Evolutionary conservation across 1,284 basidiomycete genomes (phyloP), one percentile per base, ranked within the genome.

Genomic region (Irpex sp.): DNA sequence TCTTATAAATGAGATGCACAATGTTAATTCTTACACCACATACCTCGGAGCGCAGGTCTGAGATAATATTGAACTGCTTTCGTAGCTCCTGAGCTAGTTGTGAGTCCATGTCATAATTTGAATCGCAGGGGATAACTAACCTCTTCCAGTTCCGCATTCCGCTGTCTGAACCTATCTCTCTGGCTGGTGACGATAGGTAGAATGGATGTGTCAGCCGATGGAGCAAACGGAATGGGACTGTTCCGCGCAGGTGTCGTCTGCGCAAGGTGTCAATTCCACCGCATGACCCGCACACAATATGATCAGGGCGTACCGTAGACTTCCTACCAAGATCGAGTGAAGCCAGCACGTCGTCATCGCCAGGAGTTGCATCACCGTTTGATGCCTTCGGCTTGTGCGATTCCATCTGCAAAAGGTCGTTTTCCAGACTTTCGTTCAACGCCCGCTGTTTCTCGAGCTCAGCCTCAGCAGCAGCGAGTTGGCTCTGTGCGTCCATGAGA

Each of bases 71-170:
- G 78, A 93, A 97, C 75, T 98, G 96, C 68, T 90, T 93, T 55
- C 95, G 90, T 6, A 99, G 84, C 78, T 99, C 95, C 89, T 95
- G 68, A 17, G 36, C 4, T 8, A 33, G 57, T 6, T 64, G 53
- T 60, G 57, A 55, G 49, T 43, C 26, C 53, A 35, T 9, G 9
- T 50, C 47, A 15, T 19, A 15, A n/a, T 50, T 6, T 15, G 47
- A 4, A 11, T 39, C 37, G 4, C 7, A 39, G 9, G 47, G 19
- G 47, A n/a, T 4, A 50, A 36, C 63, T 37, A 58, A 91, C 93
- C 79, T 98, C 95, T 78, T 99, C 97, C 8, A 99, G 84, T 74
- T 99, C 97, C 17, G 94, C 92, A 72, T 98, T 98, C 15, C 97
- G 86, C 72, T 95, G 92, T 58, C 96, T 84, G 84, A 98, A 98